A percentile compares a stretch with the other conserved stretches of the same genome.
phyloP scores from a whole-genome alignment of 257 asterid species.

The Jasminum sambac region DNA sequence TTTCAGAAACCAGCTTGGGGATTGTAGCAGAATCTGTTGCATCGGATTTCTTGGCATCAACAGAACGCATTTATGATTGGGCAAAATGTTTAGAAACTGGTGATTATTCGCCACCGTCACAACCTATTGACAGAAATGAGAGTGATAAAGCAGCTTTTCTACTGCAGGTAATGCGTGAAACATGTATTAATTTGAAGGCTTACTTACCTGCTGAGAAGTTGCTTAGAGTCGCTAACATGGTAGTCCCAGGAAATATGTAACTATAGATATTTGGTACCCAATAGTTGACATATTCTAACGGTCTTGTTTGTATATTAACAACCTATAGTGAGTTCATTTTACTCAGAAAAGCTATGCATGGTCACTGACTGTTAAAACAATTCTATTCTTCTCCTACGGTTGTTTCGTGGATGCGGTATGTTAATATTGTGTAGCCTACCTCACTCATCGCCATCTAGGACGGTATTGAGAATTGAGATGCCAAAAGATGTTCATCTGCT shows the following conservation, averaged over 20 bases:
- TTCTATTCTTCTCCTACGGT: too few relatives aligned
- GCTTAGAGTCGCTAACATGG: constrained; percentile 76
- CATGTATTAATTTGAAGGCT: constrained; percentile 57
- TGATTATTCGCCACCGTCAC: constrained; percentile 29
- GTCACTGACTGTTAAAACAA: too few relatives aligned
- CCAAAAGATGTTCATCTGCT: too few relatives aligned
- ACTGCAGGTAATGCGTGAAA: constrained; percentile 55
- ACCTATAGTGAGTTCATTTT: too few relatives aligned
- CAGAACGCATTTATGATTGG: constrained; percentile 62
- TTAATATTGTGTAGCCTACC: too few relatives aligned
- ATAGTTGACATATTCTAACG: background rate
- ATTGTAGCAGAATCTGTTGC: constrained; percentile 62
- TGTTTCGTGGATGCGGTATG: too few relatives aligned
- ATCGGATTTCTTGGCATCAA: constrained; percentile 49
- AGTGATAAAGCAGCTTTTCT: constrained; percentile 41
- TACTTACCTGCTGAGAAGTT: constrained; percentile 65
- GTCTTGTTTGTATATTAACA: too few relatives aligned
- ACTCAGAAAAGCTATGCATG: too few relatives aligned
- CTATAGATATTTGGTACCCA: background rate
- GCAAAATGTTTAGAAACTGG: constrained; percentile 23
- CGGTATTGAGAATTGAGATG: too few relatives aligned
- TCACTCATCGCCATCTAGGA: too few relatives aligned
- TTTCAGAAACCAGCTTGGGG: constrained; percentile 47
- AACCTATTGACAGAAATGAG: constrained; percentile 54
- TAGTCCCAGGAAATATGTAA: constrained; percentile 9